phyloP scores from a whole-genome alignment of 1,139 yeast species.

The Saccharomyces hybrid region DNA sequence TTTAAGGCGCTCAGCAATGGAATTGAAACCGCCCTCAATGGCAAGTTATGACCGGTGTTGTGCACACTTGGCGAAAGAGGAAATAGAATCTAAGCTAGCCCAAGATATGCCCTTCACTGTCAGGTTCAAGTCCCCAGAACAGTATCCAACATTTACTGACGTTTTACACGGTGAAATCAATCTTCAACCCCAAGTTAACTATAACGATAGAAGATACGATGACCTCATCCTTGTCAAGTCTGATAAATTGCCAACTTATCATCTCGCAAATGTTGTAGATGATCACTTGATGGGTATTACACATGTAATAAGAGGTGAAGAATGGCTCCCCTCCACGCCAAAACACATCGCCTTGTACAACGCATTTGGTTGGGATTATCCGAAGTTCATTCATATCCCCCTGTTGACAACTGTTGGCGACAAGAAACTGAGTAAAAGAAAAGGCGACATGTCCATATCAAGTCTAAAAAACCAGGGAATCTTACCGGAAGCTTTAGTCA shows the following conservation, averaged over 20 bases:
- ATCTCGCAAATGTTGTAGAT: constrained; percentile 90
- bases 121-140: constrained; percentile 61
- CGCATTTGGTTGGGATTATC: constrained; percentile 84
- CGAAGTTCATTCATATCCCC: constrained; percentile 83
- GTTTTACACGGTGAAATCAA: constrained; percentile 68
- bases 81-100: constrained; percentile 34
- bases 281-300: constrained; percentile 89
- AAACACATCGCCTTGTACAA: constrained; percentile 80
- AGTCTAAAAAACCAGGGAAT: constrained; percentile 55
- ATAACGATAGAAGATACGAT: constrained; percentile 66
- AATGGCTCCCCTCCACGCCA: constrained; percentile 95
- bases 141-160: constrained; percentile 62
- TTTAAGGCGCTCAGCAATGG: constrained; percentile 64
- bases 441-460: constrained; percentile 69
- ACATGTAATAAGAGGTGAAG: constrained; percentile 94
- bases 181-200: constrained; percentile 72
- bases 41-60: constrained; percentile 90
- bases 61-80: constrained; percentile 37
- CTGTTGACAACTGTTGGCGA: constrained; percentile 65
- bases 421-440: constrained; percentile 78
- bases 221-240: constrained; percentile 85
- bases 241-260: constrained; percentile 92
- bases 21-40: constrained; percentile 77
- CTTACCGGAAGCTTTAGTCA: constrained; percentile 78
- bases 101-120: constrained; percentile 40